A percentile compares a stretch with the other conserved stretches of the same genome.
These are phyloP conservation scores for Stephanodiscus triporus DNA, from an alignment of 108 stramenopile genomes.

Conservation along the genomic window DNA sequence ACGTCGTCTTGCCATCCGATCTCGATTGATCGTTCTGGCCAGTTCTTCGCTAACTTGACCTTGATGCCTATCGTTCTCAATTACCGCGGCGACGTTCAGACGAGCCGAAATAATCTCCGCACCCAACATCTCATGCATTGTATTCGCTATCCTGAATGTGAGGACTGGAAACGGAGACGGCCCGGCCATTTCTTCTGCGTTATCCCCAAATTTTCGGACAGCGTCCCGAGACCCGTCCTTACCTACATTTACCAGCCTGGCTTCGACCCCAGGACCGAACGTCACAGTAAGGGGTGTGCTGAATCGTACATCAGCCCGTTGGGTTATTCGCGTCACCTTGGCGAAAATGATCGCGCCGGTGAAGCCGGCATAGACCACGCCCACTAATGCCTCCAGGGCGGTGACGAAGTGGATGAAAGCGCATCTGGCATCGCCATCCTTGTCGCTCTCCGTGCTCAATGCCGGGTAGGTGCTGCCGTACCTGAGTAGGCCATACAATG, in stretches of 20 bases:
- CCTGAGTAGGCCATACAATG: background rate
- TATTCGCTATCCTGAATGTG: slow-evolving; percentile 75
- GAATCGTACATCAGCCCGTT: slow-evolving; percentile 65
- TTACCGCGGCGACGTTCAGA: slow-evolving; percentile 39
- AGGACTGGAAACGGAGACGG: slow-evolving; percentile 65
- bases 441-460: slow-evolving; percentile 39
- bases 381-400: slow-evolving; percentile 69
- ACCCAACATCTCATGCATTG: slow-evolving; percentile 30
- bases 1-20: slow-evolving; percentile 20
- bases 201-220: slow-evolving; percentile 7
- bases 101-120: slow-evolving; percentile 73
- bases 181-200: background rate
- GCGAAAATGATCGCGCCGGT: slow-evolving; percentile 77
- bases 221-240: slow-evolving; percentile 9
- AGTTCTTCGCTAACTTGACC: slow-evolving; percentile 24
- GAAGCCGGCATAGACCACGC: slow-evolving; percentile 67
- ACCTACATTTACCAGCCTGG: slow-evolving; percentile 6
- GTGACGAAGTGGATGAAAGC: slow-evolving; percentile 52
- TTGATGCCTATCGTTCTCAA: slow-evolving; percentile 22
- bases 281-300: slow-evolving; percentile 60
- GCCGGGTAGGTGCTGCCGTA: slow-evolving; percentile 41
- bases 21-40: slow-evolving; percentile 20
- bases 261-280: slow-evolving; percentile 59
- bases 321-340: slow-evolving; percentile 67
- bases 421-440: slow-evolving; percentile 43